These are phyloP conservation scores for Abelmoschus esculentus DNA, from an alignment of 345 rosid genomes.

Conservation along the genomic window DNA sequence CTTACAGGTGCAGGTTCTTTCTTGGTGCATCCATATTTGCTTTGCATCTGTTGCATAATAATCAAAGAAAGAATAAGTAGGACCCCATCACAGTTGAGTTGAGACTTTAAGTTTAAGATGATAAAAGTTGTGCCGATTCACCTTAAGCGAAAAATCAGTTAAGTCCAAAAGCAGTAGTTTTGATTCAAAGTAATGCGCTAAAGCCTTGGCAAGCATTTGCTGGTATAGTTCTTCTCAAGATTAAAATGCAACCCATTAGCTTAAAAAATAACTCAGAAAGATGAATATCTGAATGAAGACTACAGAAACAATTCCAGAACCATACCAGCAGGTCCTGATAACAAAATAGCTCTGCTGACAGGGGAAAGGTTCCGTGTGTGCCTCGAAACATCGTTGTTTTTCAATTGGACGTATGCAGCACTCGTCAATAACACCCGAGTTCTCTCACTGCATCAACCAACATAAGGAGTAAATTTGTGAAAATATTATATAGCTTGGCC, in stretches of 20 bases:
- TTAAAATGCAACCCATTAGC: slow-evolving; percentile 16
- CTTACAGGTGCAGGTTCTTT: slow-evolving; percentile 73
- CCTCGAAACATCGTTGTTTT: neutral
- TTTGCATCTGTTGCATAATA: slow-evolving; percentile 58
- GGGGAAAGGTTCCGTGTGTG: neutral
- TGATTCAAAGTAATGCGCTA: slow-evolving; percentile 70
- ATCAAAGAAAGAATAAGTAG: slow-evolving; percentile 16
- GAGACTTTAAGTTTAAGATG: neutral
- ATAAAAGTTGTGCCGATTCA: slow-evolving; percentile 13
- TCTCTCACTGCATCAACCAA: neutral
- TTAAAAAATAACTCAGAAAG: neutral
- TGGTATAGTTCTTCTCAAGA: slow-evolving; percentile 60
- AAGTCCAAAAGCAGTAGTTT: slow-evolving; percentile 75
- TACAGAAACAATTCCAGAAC: slow-evolving; percentile 1
- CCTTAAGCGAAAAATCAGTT: slow-evolving; percentile 65
- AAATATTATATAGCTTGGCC: too few species aligned
- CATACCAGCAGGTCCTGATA: slow-evolving; percentile 87
- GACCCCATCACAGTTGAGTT: neutral
- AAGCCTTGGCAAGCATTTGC: slow-evolving; percentile 91
- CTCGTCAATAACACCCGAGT: neutral
- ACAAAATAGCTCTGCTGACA: slow-evolving; percentile 47
- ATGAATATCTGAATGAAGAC: neutral
- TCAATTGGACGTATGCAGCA: neutral
- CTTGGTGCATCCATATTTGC: slow-evolving; percentile 69
- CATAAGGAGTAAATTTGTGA: neutral